A percentile compares a stretch with the other conserved stretches of the same genome.
Conservation (phyloP, 1,284 basidiomycete species). For the Apiotrichum akiyoshidainum region DNA sequence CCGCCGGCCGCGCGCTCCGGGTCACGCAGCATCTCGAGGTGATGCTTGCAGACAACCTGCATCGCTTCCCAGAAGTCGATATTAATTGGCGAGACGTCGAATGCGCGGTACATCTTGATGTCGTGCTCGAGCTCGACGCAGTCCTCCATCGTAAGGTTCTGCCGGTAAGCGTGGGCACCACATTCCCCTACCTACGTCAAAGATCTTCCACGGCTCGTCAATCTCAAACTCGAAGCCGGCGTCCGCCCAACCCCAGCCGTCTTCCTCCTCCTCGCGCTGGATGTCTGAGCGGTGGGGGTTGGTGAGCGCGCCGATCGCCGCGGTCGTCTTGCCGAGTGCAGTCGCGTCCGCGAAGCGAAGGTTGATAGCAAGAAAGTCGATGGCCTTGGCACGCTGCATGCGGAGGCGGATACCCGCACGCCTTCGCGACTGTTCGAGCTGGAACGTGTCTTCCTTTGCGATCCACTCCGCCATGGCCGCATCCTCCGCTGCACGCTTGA, state of each 20-base stretch:
- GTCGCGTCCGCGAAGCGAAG: constrained; percentile 71
- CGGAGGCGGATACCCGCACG: constrained; percentile 90
- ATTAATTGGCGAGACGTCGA: constrained; percentile 80
- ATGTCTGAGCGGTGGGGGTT: constrained; percentile 35
- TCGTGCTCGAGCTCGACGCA: constrained; percentile 91
- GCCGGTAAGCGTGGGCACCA: constrained; percentile 8
- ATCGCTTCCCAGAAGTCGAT: constrained; percentile 98
- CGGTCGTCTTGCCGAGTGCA: constrained; percentile 49
- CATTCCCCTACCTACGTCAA: constrained; percentile 64
- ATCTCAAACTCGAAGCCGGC: constrained; percentile 94
- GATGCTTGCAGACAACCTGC: constrained; percentile 93
- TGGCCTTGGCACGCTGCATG: constrained; percentile 92
- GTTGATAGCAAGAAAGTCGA: constrained; percentile 91
- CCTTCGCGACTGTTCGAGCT: constrained; percentile 86
- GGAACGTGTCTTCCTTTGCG: constrained; percentile 94
- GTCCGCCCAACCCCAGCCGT: constrained; percentile 65
- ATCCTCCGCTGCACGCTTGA: constrained; percentile 85
- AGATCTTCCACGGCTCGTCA: constrained; percentile 95
- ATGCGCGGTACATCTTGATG: constrained; percentile 82
- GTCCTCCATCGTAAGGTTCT: constrained; percentile 84
- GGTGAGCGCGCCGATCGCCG: constrained; percentile 39
- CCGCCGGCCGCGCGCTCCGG: constrained; percentile 47
- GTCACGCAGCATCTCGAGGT: constrained; percentile 70
- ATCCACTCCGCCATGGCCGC: constrained; percentile 98
- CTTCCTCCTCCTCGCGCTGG: constrained; percentile 61